Base-by-base conservation (phyloP, 2,329 filamentous ascomycete genomes). In the Colletotrichum phormii region DNA sequence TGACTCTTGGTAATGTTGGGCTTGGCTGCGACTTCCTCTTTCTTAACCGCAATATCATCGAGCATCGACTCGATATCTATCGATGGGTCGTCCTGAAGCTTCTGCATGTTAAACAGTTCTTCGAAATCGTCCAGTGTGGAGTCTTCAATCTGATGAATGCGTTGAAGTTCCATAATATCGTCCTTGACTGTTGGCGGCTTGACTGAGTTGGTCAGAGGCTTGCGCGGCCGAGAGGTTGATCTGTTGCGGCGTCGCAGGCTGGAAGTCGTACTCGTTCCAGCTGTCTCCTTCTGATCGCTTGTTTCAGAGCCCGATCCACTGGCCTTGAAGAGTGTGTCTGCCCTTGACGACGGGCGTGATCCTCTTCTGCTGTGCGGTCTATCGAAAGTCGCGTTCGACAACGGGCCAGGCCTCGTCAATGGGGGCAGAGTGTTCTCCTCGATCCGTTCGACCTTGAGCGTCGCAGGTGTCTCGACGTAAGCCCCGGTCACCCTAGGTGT, bases 101-200 rank as follows among this genome's bases (percentile, higher is more conserved):
- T 62, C 9, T 72, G 54, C 3, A 65, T 18, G 22, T 67, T 73
- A 13, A 90, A 77, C 51, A 90, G 80, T 33, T 87, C 86, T 69
- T 88, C 88, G 35, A 90, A 81, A 73, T 90, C 87, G 60, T 91
- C 89, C n/a, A 90, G 79, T 0, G 89, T 90, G 1, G 88, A 89
- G 76, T 91, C 89, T 22, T 91, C 89, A 31, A 90, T 86, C 65
- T 89, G 84, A 76, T 90, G 85, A 57, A 80, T 81, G 18, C 84
- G 84, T 74, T 89, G 84, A 58, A 91, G 86, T 63, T 88, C 85
- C 33, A 85, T 81, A 33, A 91, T 80, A 75, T 91, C 89, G 69
- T 90, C 88, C 67, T 84, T 87, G 65, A 89, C 89, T 2, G 86
- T 88, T 2, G 87, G 85, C 3, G 84, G 87, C 70, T 84, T 87